Conservation (phyloP, 1,284 basidiomycete genomes). For the Ceratobasidium theobromae region DNA sequence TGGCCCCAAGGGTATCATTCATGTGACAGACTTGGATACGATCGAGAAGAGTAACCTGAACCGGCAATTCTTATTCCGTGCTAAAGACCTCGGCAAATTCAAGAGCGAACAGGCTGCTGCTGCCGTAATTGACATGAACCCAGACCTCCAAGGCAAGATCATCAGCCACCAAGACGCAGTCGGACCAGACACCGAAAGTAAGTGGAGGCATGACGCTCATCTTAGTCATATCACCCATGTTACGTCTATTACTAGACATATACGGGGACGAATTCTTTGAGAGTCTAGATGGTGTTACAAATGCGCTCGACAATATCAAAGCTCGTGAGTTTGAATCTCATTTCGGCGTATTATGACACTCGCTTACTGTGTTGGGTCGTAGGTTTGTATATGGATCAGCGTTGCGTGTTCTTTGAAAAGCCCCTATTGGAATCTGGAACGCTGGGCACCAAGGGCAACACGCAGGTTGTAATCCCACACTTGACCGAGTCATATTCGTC, state of each 20-base stretch:
- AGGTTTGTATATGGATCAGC: constrained; percentile 98
- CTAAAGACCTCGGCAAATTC: constrained; percentile 97
- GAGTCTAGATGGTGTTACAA: constrained; percentile 92
- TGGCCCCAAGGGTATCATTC: constrained; percentile 79
- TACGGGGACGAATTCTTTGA: constrained; percentile 92
- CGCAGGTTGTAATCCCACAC: constrained; percentile 94
- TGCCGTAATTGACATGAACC: constrained; percentile 97
- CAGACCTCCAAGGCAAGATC: constrained; percentile 87
- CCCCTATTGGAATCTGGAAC: constrained; percentile 97
- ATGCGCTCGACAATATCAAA: constrained; percentile 97
- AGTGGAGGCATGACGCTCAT: constrained; percentile 42
- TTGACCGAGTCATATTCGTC: constrained; percentile 97
- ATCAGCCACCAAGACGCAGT: constrained; percentile 91
- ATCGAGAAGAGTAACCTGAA: constrained; percentile 99
- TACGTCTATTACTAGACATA: constrained; percentile 56
- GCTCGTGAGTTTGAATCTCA: constrained; percentile 66
- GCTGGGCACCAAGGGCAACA: constrained; percentile 97
- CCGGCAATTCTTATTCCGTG: constrained; percentile 96
- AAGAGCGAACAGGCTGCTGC: constrained; percentile 94
- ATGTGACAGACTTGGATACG: constrained; percentile 97
- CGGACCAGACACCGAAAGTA: constrained; percentile 89
- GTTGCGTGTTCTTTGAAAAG: constrained; percentile 97
- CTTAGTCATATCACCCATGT: constrained; percentile 14
- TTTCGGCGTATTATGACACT: not conserved
- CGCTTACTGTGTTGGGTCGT: constrained; percentile 17